Percentiles rank a stretch among this genome's conserved stretches.
These are phyloP conservation scores for Cryoendolithus antarcticus DNA, from an alignment of 2,329 filamentous ascomycete genomes.

Conservation along the genomic window DNA sequence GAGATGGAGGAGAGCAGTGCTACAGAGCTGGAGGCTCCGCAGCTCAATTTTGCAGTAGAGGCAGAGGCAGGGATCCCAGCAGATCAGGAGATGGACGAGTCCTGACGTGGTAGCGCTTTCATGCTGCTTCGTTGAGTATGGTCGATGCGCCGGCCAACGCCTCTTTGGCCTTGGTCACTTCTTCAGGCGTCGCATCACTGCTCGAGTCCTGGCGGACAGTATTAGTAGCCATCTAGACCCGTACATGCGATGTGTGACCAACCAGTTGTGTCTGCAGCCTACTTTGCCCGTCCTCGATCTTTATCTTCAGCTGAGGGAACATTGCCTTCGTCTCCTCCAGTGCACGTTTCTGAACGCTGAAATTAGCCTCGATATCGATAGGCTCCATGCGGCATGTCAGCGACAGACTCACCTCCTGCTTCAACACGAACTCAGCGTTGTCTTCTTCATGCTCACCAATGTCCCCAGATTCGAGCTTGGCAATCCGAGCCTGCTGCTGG, in stretches of 20 bases:
- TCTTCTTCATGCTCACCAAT: constrained; percentile 36
- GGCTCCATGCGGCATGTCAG: neutral
- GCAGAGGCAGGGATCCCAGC: neutral
- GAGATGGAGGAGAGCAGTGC: constrained; percentile 14
- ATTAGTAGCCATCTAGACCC: neutral
- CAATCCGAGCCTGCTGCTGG: constrained; percentile 59
- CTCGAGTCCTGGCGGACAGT: constrained; percentile 24
- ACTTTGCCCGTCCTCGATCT: constrained; percentile 58
- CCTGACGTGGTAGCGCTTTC: neutral
- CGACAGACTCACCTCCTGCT: constrained; percentile 60
- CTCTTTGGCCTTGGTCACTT: constrained; percentile 34
- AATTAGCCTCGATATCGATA: neutral
- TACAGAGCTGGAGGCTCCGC: neutral
- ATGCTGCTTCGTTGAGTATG: constrained; percentile 26
- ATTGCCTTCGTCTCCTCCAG: constrained; percentile 80
- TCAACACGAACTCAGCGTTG: constrained; percentile 67
- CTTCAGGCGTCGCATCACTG: constrained; percentile 27
- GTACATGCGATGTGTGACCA: constrained; percentile 26
- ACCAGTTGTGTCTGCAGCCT: constrained; percentile 69
- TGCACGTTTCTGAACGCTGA: constrained; percentile 51
- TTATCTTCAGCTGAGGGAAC: constrained; percentile 57
- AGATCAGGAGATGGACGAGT: constrained; percentile 9
- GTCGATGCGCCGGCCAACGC: constrained; percentile 29
- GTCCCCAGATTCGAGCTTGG: constrained; percentile 47
- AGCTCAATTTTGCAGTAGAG: neutral